Conservation (phyloP, 208 protist species). For the Leishmania gerbilli region DNA sequence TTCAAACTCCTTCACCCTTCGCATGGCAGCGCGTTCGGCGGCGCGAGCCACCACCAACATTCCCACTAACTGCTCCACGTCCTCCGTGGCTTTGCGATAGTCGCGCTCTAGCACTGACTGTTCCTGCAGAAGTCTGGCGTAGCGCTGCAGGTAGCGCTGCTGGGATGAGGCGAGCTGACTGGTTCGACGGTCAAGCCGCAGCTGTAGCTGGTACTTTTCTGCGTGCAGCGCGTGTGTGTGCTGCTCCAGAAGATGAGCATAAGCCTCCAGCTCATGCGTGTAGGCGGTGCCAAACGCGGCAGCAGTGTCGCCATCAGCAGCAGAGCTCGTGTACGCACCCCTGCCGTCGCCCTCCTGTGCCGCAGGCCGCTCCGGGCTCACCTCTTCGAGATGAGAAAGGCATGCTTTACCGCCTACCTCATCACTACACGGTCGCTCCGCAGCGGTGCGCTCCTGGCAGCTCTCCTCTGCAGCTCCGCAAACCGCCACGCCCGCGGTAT, state of each 20-base stretch:
- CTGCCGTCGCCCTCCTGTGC: background rate
- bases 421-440: background rate
- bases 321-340: background rate
- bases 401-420: background rate
- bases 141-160: constrained; percentile 18
- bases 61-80: constrained; percentile 19
- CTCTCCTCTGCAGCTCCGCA: background rate
- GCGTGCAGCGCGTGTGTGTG: constrained; percentile 14
- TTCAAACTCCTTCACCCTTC: constrained; percentile 18
- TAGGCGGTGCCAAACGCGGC: constrained; percentile 5
- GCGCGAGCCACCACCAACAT: constrained; percentile 26
- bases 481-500: background rate
- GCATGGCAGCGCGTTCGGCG: constrained; percentile 28
- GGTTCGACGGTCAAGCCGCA: constrained; percentile 21
- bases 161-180: constrained; percentile 17
- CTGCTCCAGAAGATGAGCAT: constrained; percentile 8
- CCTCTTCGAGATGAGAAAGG: background rate
- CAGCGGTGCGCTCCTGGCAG: background rate
- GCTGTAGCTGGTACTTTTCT: constrained; percentile 25
- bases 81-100: constrained; percentile 10
- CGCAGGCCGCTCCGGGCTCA: background rate
- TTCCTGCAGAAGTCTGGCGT: constrained; percentile 18
- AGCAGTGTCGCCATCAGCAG: background rate
- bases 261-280: constrained; percentile 15
- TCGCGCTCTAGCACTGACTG: constrained; percentile 16